These are phyloP conservation scores for Agaricus subrufescens DNA, from an alignment of 768 basidiomycete genomes.

Conservation along the genomic window DNA sequence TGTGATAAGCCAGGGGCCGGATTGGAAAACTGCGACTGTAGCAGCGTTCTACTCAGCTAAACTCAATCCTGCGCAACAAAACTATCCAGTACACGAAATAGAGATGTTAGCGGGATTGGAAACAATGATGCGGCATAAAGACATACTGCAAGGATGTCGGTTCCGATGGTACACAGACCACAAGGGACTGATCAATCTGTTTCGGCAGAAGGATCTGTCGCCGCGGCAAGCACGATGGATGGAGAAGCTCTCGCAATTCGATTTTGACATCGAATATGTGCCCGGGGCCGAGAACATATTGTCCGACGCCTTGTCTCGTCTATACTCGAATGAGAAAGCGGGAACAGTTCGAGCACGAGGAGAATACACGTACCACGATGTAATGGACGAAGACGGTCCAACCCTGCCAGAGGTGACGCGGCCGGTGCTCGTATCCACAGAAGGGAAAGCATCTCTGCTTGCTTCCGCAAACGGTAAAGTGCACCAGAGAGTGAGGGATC, in stretches of 20 bases:
- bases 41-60: slow-evolving; percentile 33
- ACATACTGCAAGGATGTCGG: slow-evolving; percentile 23
- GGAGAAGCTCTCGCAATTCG: slow-evolving; percentile 20
- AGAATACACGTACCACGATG: too few relatives aligned
- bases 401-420: not conserved
- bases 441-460: not conserved
- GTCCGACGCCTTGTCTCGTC: slow-evolving; percentile 25
- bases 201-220: slow-evolving; percentile 27
- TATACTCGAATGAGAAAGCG: slow-evolving; percentile 17
- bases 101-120: slow-evolving; percentile 32
- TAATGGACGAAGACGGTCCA: too few relatives aligned
- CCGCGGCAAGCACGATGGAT: slow-evolving; percentile 32
- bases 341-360: slow-evolving; percentile 12
- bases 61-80: slow-evolving; percentile 30
- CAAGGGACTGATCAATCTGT: slow-evolving; percentile 20
- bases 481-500: too few relatives aligned
- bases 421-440: slow-evolving; percentile 10
- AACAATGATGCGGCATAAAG: slow-evolving; percentile 22
- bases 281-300: slow-evolving; percentile 24
- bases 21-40: slow-evolving; percentile 18
- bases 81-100: too few relatives aligned
- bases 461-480: too few relatives aligned
- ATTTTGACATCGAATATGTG: slow-evolving; percentile 16
- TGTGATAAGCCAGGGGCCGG: slow-evolving; percentile 17
- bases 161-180: slow-evolving; percentile 29